Evolutionary conservation across 1,284 basidiomycete genomes (phyloP), one percentile per base, ranked within the genome.

Genomic region (Salmacisia buchloeana): DNA sequence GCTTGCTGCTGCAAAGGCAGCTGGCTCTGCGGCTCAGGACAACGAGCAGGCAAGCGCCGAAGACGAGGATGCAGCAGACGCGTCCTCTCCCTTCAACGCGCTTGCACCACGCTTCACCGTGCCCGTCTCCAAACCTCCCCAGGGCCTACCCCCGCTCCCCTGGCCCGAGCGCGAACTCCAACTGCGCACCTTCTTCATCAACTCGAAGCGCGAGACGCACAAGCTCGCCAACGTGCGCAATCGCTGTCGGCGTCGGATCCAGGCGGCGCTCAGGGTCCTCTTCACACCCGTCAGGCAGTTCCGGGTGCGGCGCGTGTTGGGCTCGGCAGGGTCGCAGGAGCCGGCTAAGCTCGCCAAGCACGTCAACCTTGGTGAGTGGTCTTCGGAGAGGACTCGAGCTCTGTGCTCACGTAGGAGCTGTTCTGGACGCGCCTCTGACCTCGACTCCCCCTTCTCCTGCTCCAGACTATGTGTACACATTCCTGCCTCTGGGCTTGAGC

Each of bases 221-320:
- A 74, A 74, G 59, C 65, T 61, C 4, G 74, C 74, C 15, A 71
- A 74, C 4, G 64, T 76, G 46, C 70, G 74, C 27, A 58, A 69
- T 33, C 66, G 67, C 12, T 67, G 64, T 9, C 54, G 70, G 1
- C 70, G 70, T 2, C 60, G 68, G 2, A 60, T 76, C 10, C 23
- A 68, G 4, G 49, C 67, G 15, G 70, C 72, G 12, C 63, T 76
- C n/a, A 65, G 65, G 2, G 43, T 46, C 2, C 65, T 68, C 2
- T 36, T 69, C 18, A 34, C 34, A 15, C 27, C 25, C 1, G 25
- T 18, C 29, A 18, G 27, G 49, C 13, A 54, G 4, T 13, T 2
- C 3, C 7, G 15, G 29, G 49, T 27, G 29, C 31, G 49, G 29
- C 15, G 15, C 18, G 34, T 54, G 13, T 33, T 54, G 49, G 29